A percentile compares a stretch with the other conserved stretches of the same genome.
These are phyloP conservation scores for Penicillium sp. DNA, from an alignment of 2,329 filamentous ascomycete species.

Conservation along the genomic window DNA sequence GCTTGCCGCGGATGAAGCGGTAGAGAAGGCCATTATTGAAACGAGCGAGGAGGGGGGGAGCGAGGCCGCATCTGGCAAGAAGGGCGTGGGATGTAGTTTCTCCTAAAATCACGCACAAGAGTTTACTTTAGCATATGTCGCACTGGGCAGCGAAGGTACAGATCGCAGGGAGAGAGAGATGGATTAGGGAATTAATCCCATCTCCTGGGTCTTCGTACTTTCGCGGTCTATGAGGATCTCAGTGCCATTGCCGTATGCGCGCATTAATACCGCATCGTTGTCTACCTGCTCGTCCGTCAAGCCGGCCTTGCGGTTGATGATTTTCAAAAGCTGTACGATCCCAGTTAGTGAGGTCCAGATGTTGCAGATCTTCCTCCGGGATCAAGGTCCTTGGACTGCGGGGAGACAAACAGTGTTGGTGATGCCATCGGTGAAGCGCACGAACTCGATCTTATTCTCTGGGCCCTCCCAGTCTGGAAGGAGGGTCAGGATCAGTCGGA, in stretches of 20 bases:
- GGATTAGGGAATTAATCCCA: constrained; percentile 2
- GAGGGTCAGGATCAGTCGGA: constrained; percentile 74
- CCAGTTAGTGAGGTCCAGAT: constrained; percentile 18
- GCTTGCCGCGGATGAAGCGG: constrained; percentile 79
- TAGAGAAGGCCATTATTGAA: constrained; percentile 98
- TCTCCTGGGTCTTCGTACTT: constrained; percentile 57
- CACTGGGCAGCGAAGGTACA: constrained; percentile 29
- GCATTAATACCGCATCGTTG: constrained; percentile 79
- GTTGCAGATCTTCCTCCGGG: no score
- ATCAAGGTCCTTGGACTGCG: neutral
- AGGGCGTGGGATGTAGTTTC: constrained; percentile 75
- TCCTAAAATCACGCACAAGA: constrained; percentile 43
- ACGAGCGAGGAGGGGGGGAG: constrained; percentile 81
- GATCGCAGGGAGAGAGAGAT: constrained; percentile 3
- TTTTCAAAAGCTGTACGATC: constrained; percentile 50
- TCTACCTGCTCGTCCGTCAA: constrained; percentile 77
- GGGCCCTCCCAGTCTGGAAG: constrained; percentile 78
- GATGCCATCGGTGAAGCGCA: constrained; percentile 95
- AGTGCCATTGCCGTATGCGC: constrained; percentile 92
- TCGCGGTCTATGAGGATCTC: constrained; percentile 95
- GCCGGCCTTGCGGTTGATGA: constrained; percentile 57
- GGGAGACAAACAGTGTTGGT: constrained; percentile 76
- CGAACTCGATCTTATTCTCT: constrained; percentile 76
- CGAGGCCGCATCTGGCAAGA: constrained; percentile 78
- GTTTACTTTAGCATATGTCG: constrained; percentile 37